Conservation (phyloP, 257 asterid genomes). For the Leptodermis oblonga region DNA sequence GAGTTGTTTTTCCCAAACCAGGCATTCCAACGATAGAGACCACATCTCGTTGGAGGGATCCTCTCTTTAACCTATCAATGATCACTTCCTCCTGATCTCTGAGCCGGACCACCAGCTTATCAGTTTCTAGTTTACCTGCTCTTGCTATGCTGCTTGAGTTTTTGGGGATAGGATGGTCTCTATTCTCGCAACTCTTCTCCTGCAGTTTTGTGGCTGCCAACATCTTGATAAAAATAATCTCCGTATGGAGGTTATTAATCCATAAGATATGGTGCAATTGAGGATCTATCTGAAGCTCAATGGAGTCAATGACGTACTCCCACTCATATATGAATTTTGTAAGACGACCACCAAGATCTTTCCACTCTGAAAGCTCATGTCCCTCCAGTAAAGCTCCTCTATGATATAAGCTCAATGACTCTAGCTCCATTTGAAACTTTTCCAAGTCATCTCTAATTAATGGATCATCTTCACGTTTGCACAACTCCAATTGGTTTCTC, state of each 20-base stretch:
- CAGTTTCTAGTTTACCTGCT: not conserved
- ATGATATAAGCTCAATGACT: not conserved
- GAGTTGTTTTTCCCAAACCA: slow-evolving; percentile 1
- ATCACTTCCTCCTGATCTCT: not conserved
- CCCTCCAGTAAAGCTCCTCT: not conserved
- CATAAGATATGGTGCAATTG: not conserved
- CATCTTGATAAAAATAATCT: not conserved
- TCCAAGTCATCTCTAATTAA: not conserved
- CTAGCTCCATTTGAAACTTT: not conserved
- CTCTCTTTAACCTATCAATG: not conserved
- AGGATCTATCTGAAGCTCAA: not conserved
- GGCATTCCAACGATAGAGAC: slow-evolving; percentile 6
- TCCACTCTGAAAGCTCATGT: not conserved
- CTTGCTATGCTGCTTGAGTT: not conserved
- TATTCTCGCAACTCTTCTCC: not conserved
- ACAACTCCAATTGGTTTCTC: not conserved
- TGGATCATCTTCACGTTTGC: not conserved
- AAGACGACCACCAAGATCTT: not conserved
- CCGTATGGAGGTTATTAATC: not conserved
- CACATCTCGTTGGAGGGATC: not conserved
- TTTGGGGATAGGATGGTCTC: not conserved
- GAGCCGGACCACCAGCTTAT: not conserved
- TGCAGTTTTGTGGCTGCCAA: slow-evolving; percentile 1
- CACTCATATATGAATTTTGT: not conserved
- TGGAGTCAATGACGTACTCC: not conserved